Evolutionary conservation across 225 moss, liverwort and hornwort species (phyloP), one percentile per base, ranked within the genome.

Genomic region (Polytrichum formosum): DNA sequence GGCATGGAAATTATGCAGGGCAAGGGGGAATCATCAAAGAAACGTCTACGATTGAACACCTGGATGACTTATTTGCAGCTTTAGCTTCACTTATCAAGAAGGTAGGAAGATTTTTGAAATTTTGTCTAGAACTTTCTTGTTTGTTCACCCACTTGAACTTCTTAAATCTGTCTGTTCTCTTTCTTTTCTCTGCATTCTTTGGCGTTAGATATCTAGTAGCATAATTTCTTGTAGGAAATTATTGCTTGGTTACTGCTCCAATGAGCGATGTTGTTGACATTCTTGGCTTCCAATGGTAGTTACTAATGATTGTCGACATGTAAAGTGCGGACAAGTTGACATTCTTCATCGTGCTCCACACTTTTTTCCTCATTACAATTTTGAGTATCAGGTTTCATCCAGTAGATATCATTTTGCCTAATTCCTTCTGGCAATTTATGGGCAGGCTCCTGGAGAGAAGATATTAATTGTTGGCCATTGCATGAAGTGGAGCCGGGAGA

Each of bases 401-500:
- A 46, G 46, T 46, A 46, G 46, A 16, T 10, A 46, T 46, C 10
- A 46, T 46, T 46, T 46, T 46, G 46, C 46, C 16, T 46, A 46
- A 46, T 46, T 46, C 46, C 46, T 46, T 75, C 53, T 78, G 71
- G 73, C 84, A 37, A 72, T 71, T 75, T 74, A 53, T 82, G 74
- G 78, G 59, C 87, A 87, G 87, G 74, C 70, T 23, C 26, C 70
- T 25, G 77, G 82, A 71, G 80, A 66, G 70, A 71, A 80, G 62
- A 29, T 85, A 67, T 82, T 88, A 70, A 80, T 88, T 70, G 82
- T 96, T 22, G 96, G 90, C 61, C 84, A 96, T 70, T 63, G 79
- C 27, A 92, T 90, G 96, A 96, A 96, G 73, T 96, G 96, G 96
- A 96, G 91, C 71, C 87, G 91, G 66, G 93, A 93, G 83, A 85